Percentiles rank a stretch among this genome's conserved stretches.
These are phyloP conservation scores for Mucor saturninus DNA, from an alignment of 371 early-diverging fungal genomes.

Conservation along the genomic window DNA sequence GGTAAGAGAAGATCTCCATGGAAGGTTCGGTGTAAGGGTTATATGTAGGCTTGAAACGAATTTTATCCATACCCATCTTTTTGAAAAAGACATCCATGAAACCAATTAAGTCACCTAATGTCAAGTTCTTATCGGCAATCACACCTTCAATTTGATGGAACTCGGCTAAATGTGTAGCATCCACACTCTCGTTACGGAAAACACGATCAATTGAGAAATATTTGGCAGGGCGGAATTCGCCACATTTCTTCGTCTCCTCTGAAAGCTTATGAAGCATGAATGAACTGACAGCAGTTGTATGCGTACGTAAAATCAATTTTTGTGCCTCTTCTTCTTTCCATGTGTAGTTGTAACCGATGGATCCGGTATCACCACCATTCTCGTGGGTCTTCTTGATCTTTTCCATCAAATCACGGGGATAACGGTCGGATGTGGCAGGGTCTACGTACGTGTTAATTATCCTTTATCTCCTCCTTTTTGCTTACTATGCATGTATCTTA, in stretches of 20 bases:
- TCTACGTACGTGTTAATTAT: constrained; percentile 41
- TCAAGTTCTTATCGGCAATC: constrained; percentile 95
- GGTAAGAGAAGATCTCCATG: constrained; percentile 99
- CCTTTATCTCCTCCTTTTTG: background rate
- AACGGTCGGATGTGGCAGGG: constrained; percentile 79
- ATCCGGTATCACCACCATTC: constrained; percentile 94
- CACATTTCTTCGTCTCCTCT: constrained; percentile 69
- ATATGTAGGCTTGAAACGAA: constrained; percentile 99
- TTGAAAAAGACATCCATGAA: constrained; percentile 97
- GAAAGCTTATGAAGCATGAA: constrained; percentile 95
- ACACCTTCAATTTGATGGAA: constrained; percentile 99
- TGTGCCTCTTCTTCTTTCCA: constrained; percentile 97
- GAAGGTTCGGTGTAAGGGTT: constrained; percentile 99
- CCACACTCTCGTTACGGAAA: constrained; percentile 99
- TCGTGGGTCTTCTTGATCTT: constrained; percentile 93
- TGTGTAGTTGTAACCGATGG: constrained; percentile 93
- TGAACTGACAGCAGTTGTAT: constrained; percentile 98
- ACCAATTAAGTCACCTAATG: constrained; percentile 97
- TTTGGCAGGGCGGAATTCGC: constrained; percentile 91
- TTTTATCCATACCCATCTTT: constrained; percentile 94
- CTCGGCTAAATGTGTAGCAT: constrained; percentile 99
- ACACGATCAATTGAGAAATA: constrained; percentile 99
- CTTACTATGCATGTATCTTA: constrained; percentile 12
- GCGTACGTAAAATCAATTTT: constrained; percentile 97
- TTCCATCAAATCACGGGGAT: constrained; percentile 91